These are phyloP conservation scores for Macrolepiota albuminosa DNA, from an alignment of 768 basidiomycete genomes.

Conservation along the genomic window DNA sequence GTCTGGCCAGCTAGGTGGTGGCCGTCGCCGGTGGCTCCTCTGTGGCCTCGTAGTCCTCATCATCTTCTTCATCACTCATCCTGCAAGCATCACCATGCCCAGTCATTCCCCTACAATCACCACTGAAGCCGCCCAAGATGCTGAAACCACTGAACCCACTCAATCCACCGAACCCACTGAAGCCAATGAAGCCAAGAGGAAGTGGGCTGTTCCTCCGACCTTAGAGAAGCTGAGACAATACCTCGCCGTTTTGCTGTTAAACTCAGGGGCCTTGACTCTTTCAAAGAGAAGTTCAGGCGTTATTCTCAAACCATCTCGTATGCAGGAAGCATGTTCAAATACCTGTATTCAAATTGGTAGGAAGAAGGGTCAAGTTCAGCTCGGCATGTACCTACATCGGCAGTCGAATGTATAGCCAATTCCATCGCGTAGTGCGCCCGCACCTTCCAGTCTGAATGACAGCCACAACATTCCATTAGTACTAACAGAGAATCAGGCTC, in stretches of 20 bases:
- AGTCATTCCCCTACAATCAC: neutral
- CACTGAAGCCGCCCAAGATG: neutral
- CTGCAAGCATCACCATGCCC: conserved; percentile 4
- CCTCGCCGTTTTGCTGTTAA: conserved; percentile 85
- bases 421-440: too few relatives aligned
- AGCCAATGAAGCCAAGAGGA: neutral
- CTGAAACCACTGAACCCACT: too few relatives aligned
- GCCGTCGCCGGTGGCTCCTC: conserved; percentile 16
- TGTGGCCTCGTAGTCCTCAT: conserved; percentile 10
- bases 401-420: too few relatives aligned
- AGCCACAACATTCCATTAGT: conserved; percentile 4
- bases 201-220: conserved; percentile 27
- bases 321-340: conserved; percentile 84
- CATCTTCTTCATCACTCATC: conserved; percentile 14
- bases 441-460: too few relatives aligned
- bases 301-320: conserved; percentile 89
- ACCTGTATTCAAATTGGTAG: conserved; percentile 86
- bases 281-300: conserved; percentile 81
- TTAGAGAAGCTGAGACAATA: conserved; percentile 30
- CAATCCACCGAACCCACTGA: too few relatives aligned
- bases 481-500: conserved; percentile 30
- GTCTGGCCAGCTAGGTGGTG: conserved; percentile 10
- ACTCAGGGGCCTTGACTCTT: conserved; percentile 79
- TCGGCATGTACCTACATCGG: conserved; percentile 87
- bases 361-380: conserved; percentile 69